Conservation (phyloP, 2,329 filamentous ascomycete genomes). For the Polytolypa hystricis region DNA sequence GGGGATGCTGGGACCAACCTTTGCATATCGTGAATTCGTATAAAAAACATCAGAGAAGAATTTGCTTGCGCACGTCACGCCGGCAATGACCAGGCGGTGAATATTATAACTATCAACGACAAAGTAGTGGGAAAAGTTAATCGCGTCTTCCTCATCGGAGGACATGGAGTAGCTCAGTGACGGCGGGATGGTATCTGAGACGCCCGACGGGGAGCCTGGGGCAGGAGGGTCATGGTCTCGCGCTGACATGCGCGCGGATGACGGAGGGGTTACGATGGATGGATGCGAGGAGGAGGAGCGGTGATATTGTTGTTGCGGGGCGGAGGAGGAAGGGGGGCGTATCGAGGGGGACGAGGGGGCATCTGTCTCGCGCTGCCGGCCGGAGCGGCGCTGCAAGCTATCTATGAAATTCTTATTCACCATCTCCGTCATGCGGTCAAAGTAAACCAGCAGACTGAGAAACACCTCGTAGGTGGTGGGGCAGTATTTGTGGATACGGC, state of each 20-base stretch:
- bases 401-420: slow-evolving; percentile 64
- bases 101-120: slow-evolving; percentile 99
- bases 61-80: slow-evolving; percentile 96
- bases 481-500: slow-evolving; percentile 96
- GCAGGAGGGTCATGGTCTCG: slow-evolving; percentile 23
- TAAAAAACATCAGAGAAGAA: slow-evolving; percentile 99
- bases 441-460: slow-evolving; percentile 87
- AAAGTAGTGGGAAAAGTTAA: slow-evolving; percentile 60
- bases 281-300: slow-evolving; percentile 13
- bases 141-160: slow-evolving; percentile 27
- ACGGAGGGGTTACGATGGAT: slow-evolving; percentile 27
- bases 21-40: slow-evolving; percentile 97
- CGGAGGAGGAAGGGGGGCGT: slow-evolving; percentile 13
- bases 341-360: slow-evolving; percentile 12
- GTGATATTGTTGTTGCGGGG: too few species aligned
- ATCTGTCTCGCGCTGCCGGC: slow-evolving; percentile 10
- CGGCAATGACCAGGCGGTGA: slow-evolving; percentile 88
- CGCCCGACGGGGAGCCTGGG: slow-evolving; percentile 23
- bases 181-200: slow-evolving; percentile 4
- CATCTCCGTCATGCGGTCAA: slow-evolving; percentile 95
- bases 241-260: slow-evolving; percentile 23
- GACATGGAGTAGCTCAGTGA: background rate
- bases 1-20: slow-evolving; percentile 49
- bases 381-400: slow-evolving; percentile 12
- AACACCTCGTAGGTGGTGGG: slow-evolving; percentile 98